These are phyloP conservation scores for Salix udensis DNA, from an alignment of 345 rosid species.

Conservation along the genomic window DNA sequence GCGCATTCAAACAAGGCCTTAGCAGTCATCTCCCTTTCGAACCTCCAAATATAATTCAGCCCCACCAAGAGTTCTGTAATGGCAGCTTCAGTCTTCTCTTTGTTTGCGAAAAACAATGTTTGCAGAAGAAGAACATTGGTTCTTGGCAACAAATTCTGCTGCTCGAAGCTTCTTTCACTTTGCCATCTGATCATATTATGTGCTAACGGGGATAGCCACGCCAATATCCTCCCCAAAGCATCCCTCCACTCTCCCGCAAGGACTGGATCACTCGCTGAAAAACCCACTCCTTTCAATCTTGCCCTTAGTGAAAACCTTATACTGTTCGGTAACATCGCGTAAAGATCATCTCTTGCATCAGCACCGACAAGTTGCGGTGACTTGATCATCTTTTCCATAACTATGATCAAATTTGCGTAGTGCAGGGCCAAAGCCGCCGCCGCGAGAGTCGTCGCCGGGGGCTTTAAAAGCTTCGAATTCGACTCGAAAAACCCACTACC, in stretches of 20 bases:
- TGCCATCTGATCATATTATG: slow-evolving; percentile 99
- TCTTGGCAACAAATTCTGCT: slow-evolving; percentile 44
- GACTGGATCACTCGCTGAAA: slow-evolving; percentile 61
- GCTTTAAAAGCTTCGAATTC: slow-evolving; percentile 56
- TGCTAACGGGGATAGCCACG: slow-evolving; percentile 85
- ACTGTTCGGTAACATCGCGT: slow-evolving; percentile 77
- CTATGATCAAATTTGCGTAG: slow-evolving; percentile 77
- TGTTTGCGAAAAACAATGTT: slow-evolving; percentile 73
- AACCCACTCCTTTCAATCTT: slow-evolving; percentile 71
- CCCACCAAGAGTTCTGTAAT: slow-evolving; percentile 92
- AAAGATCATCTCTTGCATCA: slow-evolving; percentile 85
- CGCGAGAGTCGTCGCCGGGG: slow-evolving; percentile 69
- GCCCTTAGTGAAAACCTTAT: slow-evolving; percentile 57
- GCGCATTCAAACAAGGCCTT: slow-evolving; percentile 68
- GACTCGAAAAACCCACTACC: slow-evolving; percentile 51
- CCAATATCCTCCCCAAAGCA: slow-evolving; percentile 68
- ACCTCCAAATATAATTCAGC: slow-evolving; percentile 91
- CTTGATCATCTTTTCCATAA: slow-evolving; percentile 89
- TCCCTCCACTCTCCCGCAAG: slow-evolving; percentile 85
- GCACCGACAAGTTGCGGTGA: slow-evolving; percentile 88
- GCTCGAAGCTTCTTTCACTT: slow-evolving; percentile 91
- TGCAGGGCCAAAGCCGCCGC: slow-evolving; percentile 75
- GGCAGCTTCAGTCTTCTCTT: slow-evolving; percentile 87
- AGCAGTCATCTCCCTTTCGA: slow-evolving; percentile 92
- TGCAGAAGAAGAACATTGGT: slow-evolving; percentile 69